phyloP scores from a whole-genome alignment of 768 basidiomycete genomes.

The Russula compacta region DNA sequence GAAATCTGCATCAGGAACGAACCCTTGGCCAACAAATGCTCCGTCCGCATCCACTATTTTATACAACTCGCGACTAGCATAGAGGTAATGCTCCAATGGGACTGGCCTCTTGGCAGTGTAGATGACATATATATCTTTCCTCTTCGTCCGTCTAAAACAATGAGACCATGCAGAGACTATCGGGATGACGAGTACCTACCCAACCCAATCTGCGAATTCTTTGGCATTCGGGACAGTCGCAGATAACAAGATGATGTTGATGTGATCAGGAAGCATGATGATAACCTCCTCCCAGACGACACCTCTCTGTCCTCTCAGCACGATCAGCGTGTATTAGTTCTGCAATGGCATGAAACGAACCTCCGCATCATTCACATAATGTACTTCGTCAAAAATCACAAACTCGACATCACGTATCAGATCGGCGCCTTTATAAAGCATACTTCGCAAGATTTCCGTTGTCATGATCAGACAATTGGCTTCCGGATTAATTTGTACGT shows the following conservation, averaged over 20 bases:
- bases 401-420: constrained; percentile 98
- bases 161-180: not conserved
- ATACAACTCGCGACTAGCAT: constrained; percentile 86
- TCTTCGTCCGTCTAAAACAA: constrained; percentile 79
- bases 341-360: constrained; percentile 32
- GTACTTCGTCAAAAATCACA: constrained; percentile 98
- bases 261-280: constrained; percentile 98
- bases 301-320: constrained; percentile 57
- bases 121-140: constrained; percentile 98
- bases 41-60: constrained; percentile 86
- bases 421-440: constrained; percentile 99
- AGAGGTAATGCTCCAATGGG: constrained; percentile 93
- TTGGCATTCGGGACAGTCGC: constrained; percentile 97
- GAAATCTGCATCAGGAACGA: constrained; percentile 5
- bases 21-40: constrained; percentile 68
- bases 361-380: constrained; percentile 99
- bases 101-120: constrained; percentile 94
- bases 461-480: constrained; percentile 96
- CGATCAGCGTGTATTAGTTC: not conserved
- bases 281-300: constrained; percentile 99
- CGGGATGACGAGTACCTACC: constrained; percentile 45
- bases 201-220: constrained; percentile 99
- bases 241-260: constrained; percentile 93
- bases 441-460: constrained; percentile 94
- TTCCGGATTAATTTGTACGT: constrained; percentile 98